Evolutionary conservation across 2,329 filamentous ascomycete genomes (phyloP).

Genomic region (Plenodomus tracheiphilus): DNA sequence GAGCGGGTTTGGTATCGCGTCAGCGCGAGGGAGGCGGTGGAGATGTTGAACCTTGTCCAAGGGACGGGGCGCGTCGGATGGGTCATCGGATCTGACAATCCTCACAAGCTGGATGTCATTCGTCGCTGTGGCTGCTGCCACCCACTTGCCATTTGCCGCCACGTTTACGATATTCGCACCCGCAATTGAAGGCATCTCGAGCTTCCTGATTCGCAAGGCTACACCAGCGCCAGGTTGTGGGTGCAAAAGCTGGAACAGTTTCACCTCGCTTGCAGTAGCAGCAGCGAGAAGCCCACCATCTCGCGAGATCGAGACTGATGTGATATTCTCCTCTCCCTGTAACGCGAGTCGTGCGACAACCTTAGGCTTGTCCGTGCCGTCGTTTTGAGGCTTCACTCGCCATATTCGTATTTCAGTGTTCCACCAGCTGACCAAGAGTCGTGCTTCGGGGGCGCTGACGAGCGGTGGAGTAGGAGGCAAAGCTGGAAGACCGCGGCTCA

Average conservation of each 20-base stretch:
- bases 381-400: conserved; percentile 60
- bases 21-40: conserved; percentile 41
- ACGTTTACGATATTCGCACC: conserved; percentile 73
- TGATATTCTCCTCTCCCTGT: conserved; percentile 76
- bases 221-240: conserved; percentile 56
- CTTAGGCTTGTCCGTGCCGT: conserved; percentile 48
- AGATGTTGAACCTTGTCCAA: conserved; percentile 45
- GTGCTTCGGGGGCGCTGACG: conserved; percentile 70
- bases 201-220: conserved; percentile 70
- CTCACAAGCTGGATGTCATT: conserved; percentile 53
- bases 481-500: conserved; percentile 79
- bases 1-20: conserved; percentile 39
- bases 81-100: conserved; percentile 49
- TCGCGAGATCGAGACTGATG: conserved; percentile 70
- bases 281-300: conserved; percentile 77
- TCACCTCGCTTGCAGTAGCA: conserved; percentile 73
- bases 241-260: conserved; percentile 71
- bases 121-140: conserved; percentile 58
- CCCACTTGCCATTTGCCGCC: conserved; percentile 71
- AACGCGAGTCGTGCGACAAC: conserved; percentile 46
- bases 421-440: conserved; percentile 90
- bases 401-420: conserved; percentile 85
- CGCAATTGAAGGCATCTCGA: conserved; percentile 64
- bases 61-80: conserved; percentile 42
- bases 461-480: conserved; percentile 79